A percentile compares a stretch with the other conserved stretches of the same genome.
Evolutionary conservation across 805 yeast species (phyloP).

Genomic region (Saturnispora kantuleensis): DNA sequence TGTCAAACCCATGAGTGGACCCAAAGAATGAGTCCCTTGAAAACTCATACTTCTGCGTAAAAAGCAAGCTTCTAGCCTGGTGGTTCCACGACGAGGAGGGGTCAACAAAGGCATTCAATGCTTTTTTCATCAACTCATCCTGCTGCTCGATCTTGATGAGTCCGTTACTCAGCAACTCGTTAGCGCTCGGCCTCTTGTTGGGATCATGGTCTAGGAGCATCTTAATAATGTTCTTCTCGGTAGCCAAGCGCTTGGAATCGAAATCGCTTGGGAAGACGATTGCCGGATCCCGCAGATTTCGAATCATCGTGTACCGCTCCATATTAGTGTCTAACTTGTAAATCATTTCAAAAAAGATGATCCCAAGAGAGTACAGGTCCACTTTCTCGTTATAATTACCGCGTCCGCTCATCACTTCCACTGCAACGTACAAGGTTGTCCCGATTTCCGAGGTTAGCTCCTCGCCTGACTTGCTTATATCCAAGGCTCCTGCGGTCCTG

Average conservation of each 20-base stretch:
- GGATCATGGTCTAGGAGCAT: constrained; percentile 74
- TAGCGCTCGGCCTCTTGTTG: constrained; percentile 67
- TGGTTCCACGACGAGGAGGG: constrained; percentile 92
- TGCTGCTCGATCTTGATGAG: constrained; percentile 81
- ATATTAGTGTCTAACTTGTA: constrained; percentile 78
- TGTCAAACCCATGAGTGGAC: constrained; percentile 17
- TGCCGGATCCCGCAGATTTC: constrained; percentile 45
- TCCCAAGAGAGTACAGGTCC: constrained; percentile 91
- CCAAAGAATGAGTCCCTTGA: constrained; percentile 85
- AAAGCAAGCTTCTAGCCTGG: constrained; percentile 79
- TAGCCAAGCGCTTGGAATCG: constrained; percentile 35
- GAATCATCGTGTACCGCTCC: constrained; percentile 79
- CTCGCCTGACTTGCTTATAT: constrained; percentile 33
- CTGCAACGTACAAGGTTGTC: constrained; percentile 86
- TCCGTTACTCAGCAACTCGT: constrained; percentile 67
- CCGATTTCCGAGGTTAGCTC: constrained; percentile 91
- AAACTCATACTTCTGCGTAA: constrained; percentile 73
- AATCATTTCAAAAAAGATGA: constrained; percentile 93
- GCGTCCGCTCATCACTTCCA: constrained; percentile 67
- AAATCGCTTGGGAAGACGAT: constrained; percentile 70
- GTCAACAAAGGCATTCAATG: constrained; percentile 73
- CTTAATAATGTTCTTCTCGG: constrained; percentile 60
- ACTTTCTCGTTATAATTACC: constrained; percentile 85
- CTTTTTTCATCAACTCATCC: constrained; percentile 83
- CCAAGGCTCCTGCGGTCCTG: constrained; percentile 7